Evolutionary conservation across 202 grass and related monocot genomes (phyloP).

Genomic region (Alloteropsis angusta): DNA sequence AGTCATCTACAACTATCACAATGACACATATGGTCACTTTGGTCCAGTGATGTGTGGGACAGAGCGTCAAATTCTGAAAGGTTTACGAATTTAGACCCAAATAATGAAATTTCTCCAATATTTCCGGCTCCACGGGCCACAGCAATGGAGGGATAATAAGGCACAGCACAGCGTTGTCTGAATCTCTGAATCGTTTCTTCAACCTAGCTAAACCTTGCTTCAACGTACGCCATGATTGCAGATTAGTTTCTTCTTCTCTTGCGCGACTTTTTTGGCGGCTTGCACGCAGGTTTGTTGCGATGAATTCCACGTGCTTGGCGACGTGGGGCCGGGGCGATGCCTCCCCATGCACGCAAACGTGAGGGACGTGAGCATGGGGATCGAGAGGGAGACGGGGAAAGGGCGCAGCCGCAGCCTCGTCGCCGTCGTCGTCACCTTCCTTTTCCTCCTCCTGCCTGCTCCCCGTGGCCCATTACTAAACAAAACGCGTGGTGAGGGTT

Average conservation of each 20-base stretch:
- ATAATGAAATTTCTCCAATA: too few relatives aligned
- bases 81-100: too few relatives aligned
- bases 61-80: too few relatives aligned
- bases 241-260: not conserved
- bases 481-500: not conserved
- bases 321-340: conserved; percentile 29
- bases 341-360: conserved; percentile 84
- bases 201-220: not conserved
- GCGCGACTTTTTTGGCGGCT: not conserved
- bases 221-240: not conserved
- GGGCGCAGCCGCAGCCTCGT: not conserved
- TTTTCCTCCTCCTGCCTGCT: conserved; percentile 9
- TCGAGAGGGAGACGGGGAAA: too few relatives aligned
- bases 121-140: not conserved
- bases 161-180: not conserved
- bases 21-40: too few relatives aligned
- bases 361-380: conserved; percentile 25
- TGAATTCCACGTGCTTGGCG: conserved; percentile 27
- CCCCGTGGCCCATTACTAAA: conserved; percentile 1
- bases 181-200: not conserved
- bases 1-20: not conserved
- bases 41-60: too few relatives aligned
- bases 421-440: conserved; percentile 6
- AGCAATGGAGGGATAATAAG: not conserved
- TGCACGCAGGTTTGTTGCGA: not conserved